These are phyloP conservation scores for Cenococcum geophilum DNA, from an alignment of 495 filamentous ascomycete species.

Conservation along the genomic window DNA sequence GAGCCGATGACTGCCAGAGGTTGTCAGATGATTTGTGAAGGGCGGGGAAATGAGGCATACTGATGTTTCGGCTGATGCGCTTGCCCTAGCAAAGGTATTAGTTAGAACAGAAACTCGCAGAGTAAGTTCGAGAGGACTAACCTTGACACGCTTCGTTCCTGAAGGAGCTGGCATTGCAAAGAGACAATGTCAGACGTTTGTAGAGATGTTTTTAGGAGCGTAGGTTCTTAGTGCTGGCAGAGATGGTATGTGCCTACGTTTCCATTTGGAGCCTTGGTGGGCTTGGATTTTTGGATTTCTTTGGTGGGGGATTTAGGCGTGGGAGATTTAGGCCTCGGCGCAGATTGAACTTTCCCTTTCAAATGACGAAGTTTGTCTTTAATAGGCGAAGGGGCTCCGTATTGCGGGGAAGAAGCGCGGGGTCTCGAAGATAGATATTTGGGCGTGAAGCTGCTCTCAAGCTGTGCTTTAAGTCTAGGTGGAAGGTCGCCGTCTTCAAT, in stretches of 20 bases:
- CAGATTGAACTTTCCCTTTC: no score
- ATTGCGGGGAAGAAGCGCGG: neutral
- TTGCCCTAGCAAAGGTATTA: constrained; percentile 54
- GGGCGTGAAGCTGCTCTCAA: neutral
- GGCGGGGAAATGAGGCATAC: constrained; percentile 35
- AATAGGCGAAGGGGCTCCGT: neutral
- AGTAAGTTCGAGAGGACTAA: constrained; percentile 31
- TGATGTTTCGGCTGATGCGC: constrained; percentile 69
- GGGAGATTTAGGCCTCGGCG: no score
- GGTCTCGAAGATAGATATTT: no score
- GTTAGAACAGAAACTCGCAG: neutral
- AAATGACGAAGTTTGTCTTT: neutral
- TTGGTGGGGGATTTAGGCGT: no score
- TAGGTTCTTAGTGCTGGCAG: constrained; percentile 46
- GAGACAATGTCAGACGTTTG: neutral
- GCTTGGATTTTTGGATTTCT: neutral
- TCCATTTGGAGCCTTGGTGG: neutral
- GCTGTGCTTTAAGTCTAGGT: neutral
- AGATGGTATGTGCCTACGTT: neutral
- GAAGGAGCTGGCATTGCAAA: constrained; percentile 51
- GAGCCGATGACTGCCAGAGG: constrained; percentile 66
- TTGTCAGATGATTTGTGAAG: constrained; percentile 17
- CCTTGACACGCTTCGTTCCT: constrained; percentile 53
- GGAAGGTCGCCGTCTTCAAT: neutral
- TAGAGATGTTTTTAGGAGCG: constrained; percentile 8